These are phyloP conservation scores for Amesomyces nigricolor DNA, from an alignment of 2,329 filamentous ascomycete genomes.

Conservation along the genomic window DNA sequence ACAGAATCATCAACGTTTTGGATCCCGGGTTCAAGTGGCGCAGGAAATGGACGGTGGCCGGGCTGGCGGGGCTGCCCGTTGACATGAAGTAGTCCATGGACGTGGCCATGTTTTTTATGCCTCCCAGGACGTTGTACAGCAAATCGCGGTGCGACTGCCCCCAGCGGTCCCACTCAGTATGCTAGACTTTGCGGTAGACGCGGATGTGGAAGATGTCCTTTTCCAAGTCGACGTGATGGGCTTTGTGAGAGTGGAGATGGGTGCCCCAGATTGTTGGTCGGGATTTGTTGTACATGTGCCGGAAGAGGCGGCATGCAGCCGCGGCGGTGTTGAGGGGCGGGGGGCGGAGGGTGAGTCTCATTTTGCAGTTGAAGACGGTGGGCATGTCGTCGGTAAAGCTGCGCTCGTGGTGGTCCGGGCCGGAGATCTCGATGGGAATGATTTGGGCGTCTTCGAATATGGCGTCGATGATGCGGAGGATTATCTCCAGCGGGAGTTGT, in stretches of 20 bases:
- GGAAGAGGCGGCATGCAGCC: not conserved
- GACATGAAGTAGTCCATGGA: not conserved
- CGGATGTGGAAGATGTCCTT: not conserved
- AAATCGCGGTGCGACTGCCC: not conserved
- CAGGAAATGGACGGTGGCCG: not conserved
- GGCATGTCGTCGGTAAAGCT: not conserved
- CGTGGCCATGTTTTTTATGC: not conserved
- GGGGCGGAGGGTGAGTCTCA: not conserved
- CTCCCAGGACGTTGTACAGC: not conserved
- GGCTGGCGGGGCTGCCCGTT: too few species aligned
- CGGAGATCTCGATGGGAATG: not conserved
- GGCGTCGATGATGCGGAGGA: not conserved
- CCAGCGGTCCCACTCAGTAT: not conserved
- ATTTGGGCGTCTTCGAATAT: not conserved
- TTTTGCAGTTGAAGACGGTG: not conserved
- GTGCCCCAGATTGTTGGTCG: not conserved
- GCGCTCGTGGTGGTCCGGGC: not conserved
- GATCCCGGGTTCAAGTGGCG: not conserved
- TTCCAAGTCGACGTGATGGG: not conserved
- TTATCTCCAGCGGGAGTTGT: not conserved
- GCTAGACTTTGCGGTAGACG: not conserved
- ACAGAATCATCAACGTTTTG: too few species aligned
- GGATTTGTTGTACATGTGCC: not conserved
- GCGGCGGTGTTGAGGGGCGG: not conserved
- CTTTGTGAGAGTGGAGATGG: not conserved